Percentiles rank a stretch among this genome's conserved stretches.
Evolutionary conservation across 139 green algal species (phyloP).

Genomic region (Chlamydomonas eustigma): DNA sequence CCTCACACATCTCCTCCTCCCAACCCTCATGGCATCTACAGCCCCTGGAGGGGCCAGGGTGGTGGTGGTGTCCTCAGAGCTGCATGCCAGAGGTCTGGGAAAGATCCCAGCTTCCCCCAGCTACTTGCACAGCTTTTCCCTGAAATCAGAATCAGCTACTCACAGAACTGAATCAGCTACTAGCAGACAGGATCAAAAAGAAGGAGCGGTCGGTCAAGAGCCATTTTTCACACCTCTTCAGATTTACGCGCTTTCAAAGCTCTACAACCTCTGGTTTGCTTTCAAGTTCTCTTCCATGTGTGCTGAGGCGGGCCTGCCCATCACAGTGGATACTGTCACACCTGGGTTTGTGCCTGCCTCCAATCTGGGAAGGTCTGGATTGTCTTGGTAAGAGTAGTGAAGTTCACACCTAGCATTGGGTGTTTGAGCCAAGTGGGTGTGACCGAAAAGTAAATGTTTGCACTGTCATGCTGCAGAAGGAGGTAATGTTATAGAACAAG

Average conservation of each 20-base stretch:
- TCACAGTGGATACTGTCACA: constrained; percentile 19
- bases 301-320: background rate
- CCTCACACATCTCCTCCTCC: constrained; percentile 25
- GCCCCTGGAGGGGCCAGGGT: constrained; percentile 4
- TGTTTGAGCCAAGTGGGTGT: background rate
- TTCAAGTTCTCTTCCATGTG: constrained; percentile 2
- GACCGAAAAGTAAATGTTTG: background rate
- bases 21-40: constrained; percentile 8
- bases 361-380: background rate
- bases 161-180: too few relatives aligned
- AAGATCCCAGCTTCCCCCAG: background rate
- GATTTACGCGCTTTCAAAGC: constrained; percentile 23
- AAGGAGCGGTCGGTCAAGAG: too few relatives aligned
- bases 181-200: too few relatives aligned
- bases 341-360: constrained; percentile 23
- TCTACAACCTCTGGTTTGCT: constrained; percentile 28
- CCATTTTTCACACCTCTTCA: background rate
- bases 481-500: too few relatives aligned
- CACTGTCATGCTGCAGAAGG: background rate
- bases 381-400: constrained; percentile 1
- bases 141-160: background rate
- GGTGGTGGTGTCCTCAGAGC: constrained; percentile 28
- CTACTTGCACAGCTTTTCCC: background rate
- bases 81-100: background rate
- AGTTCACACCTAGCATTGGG: too few relatives aligned